Evolutionary conservation across 495 filamentous ascomycete species (phyloP), one percentile per base, ranked within the genome.

Genomic region (Aspergillus baeticus): DNA sequence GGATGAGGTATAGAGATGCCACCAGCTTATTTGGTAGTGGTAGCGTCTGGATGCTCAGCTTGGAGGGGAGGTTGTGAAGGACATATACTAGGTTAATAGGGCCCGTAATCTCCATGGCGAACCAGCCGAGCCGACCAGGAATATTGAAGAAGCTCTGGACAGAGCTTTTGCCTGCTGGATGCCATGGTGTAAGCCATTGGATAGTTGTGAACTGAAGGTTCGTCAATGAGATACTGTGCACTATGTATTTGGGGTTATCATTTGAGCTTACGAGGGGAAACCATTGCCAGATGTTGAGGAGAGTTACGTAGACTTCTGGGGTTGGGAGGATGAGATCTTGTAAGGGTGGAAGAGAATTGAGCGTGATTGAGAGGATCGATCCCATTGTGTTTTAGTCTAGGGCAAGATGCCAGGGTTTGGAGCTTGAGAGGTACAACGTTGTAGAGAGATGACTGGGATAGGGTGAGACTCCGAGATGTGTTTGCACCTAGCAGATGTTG

Each of bases 91-190:
- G 76, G 38, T 84, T 87, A 3, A 89, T 56, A 47, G 92, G 88
- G 46, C 88, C 90, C 15, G 86, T 82, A 13, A 82, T 72, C 71
- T 98, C 94, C 92, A 97, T 96, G 5, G 81, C 77, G 6, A 84
- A 81, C 94, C 94, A 98, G 50, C 81, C 91, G 26, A 89, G 74
- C 58, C 88, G 88, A 58, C 94, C 94, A n/a, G 91, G 90, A 23
- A 98, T 66, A 70, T 98, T 98, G 71, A 95, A 76, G 14, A 72
- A 90, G 5, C 69, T 57, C 10, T 79, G 72, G 47, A 75, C 63
- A 10, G 91, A 96, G n/a, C 91, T 94, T 71, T 98, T 98, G 60
- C 94, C 94, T 33, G 83, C 81, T 29, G 79, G 80, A 69, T 92
- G 87, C 75, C 79, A 90, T 29, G 81, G 72, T 8, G 74, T 57